phyloP scores from a whole-genome alignment of 805 yeast species.

The Ogataea allantospora region DNA sequence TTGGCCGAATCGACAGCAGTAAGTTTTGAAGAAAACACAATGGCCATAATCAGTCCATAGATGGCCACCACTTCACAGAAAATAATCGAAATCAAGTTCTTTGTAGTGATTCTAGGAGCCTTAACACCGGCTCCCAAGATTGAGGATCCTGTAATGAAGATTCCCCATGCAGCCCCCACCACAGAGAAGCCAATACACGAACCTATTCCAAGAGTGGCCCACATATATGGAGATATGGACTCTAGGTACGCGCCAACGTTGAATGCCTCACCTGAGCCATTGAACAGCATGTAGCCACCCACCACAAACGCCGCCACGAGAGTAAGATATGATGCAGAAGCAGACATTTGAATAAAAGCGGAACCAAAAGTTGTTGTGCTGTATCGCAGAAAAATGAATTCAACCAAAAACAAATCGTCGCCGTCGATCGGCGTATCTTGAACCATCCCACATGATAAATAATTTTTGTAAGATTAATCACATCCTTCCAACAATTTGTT shows the following conservation, averaged over 20 bases:
- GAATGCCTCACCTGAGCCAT: slow-evolving; percentile 89
- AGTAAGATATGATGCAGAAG: slow-evolving; percentile 24
- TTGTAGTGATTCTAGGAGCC: slow-evolving; percentile 96
- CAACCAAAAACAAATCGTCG: slow-evolving; percentile 6
- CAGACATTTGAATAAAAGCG: slow-evolving; percentile 12
- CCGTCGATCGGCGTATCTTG: slow-evolving; percentile 8
- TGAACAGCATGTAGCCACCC: slow-evolving; percentile 66
- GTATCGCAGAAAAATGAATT: slow-evolving; percentile 10
- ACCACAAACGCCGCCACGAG: slow-evolving; percentile 32
- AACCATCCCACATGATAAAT: not conserved
- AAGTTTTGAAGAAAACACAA: slow-evolving; percentile 91
- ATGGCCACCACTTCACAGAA: slow-evolving; percentile 99
- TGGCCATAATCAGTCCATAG: slow-evolving; percentile 95
- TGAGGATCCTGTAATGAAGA: slow-evolving; percentile 91
- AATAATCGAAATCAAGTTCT: slow-evolving; percentile 92
- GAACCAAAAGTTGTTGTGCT: slow-evolving; percentile 11
- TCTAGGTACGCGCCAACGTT: slow-evolving; percentile 86
- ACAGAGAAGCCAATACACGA: slow-evolving; percentile 92
- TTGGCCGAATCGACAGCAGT: slow-evolving; percentile 61
- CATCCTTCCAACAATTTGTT: slow-evolving; percentile 1
- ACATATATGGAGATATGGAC: slow-evolving; percentile 89
- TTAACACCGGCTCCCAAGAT: slow-evolving; percentile 97
- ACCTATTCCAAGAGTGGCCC: slow-evolving; percentile 92
- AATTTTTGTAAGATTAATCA: slow-evolving; percentile 1
- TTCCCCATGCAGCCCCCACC: slow-evolving; percentile 99